Evolutionary conservation across 176 grass and related monocot species (phyloP), one percentile per base, ranked within the genome.

Genomic region (Thinopyrum elongatum): DNA sequence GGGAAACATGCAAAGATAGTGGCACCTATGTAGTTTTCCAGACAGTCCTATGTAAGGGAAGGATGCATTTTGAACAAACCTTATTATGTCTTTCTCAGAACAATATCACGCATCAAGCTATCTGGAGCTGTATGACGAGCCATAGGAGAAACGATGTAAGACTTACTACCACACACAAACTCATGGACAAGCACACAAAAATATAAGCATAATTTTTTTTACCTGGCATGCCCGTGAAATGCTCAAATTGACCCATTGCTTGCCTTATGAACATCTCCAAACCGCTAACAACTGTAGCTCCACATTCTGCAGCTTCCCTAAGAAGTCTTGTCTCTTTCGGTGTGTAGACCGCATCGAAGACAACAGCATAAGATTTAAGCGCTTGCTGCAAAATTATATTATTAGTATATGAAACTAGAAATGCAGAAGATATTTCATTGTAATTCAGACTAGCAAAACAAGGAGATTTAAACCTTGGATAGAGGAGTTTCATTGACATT

Each of bases 201-300:
- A 65, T 28, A 39, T 8, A 23, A 15, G 14, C 19, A 25, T 6
- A 74, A 80, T 33, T 8, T 70, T 77, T 67, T 67, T 65, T 90
- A 98, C 93, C 97, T 82, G 88, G 34, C 83, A 92, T 86, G 86
- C 87, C 94, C 21, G 88, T 98, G 80, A 98, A 98, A 81, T 91
- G 82, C 85, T 98, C 97, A 61, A 95, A 98, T 80, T 98, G 97
- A 26, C 92, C 88, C 92, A 92, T 91, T 63, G 94, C 94, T 90
- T 96, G 97, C 85, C 97, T 94, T 74, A 93, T 95, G 72, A 98
- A 98, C 97, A 98, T 98, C 90, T 98, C 97, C n/a, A 94, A 57
- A 78, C 97, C 97, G 7, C 97, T 98, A 86, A 98, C 97, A 78
- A 95, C 92, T 31, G 83, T 90, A 17, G 86, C 88, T 76, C 97